Percentiles rank a stretch among this genome's conserved stretches.
These are phyloP conservation scores for Pyrus betulifolia DNA, from an alignment of 306 rosid species.

Conservation along the genomic window DNA sequence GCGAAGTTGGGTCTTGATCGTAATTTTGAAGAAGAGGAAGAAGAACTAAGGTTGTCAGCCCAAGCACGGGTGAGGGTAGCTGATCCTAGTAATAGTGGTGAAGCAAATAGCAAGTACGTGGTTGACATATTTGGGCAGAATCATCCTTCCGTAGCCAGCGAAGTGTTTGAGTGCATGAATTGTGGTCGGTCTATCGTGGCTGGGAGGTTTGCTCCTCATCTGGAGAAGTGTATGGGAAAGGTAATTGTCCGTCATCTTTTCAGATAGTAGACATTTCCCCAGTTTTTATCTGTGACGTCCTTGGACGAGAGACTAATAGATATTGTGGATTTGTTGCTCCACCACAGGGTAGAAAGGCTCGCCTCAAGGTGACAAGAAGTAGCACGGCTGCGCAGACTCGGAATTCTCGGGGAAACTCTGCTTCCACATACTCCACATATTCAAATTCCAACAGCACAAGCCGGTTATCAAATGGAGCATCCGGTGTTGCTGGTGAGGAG, in stretches of 20 bases:
- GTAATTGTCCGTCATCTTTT: slow-evolving; percentile 27
- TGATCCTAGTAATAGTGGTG: slow-evolving; percentile 72
- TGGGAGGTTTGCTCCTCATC: slow-evolving; percentile 96
- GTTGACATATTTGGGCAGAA: slow-evolving; percentile 93
- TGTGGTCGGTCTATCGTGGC: slow-evolving; percentile 77
- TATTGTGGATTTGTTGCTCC: slow-evolving; percentile 6
- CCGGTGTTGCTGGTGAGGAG: slow-evolving; percentile 59
- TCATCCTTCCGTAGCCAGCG: slow-evolving; percentile 84
- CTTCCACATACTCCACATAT: slow-evolving; percentile 49
- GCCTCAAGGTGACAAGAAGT: slow-evolving; percentile 84
- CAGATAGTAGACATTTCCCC: not conserved
- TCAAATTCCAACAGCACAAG: slow-evolving; percentile 44
- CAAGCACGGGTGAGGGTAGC: slow-evolving; percentile 85
- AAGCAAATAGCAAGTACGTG: slow-evolving; percentile 71
- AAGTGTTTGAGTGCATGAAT: slow-evolving; percentile 85
- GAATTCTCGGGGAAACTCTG: slow-evolving; percentile 58
- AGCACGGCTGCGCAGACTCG: slow-evolving; percentile 75
- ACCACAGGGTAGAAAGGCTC: slow-evolving; percentile 92
- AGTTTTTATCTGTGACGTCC: not conserved
- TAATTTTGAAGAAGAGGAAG: slow-evolving; percentile 92
- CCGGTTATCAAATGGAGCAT: slow-evolving; percentile 70
- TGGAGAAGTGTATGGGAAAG: slow-evolving; percentile 99
- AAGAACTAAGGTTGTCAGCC: slow-evolving; percentile 80
- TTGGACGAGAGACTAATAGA: not conserved
- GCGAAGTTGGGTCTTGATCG: slow-evolving; percentile 88